Percentiles rank a stretch among this genome's conserved stretches.
phyloP scores from a whole-genome alignment of 2,329 filamentous ascomycete species.

The Cladosporium velox region DNA sequence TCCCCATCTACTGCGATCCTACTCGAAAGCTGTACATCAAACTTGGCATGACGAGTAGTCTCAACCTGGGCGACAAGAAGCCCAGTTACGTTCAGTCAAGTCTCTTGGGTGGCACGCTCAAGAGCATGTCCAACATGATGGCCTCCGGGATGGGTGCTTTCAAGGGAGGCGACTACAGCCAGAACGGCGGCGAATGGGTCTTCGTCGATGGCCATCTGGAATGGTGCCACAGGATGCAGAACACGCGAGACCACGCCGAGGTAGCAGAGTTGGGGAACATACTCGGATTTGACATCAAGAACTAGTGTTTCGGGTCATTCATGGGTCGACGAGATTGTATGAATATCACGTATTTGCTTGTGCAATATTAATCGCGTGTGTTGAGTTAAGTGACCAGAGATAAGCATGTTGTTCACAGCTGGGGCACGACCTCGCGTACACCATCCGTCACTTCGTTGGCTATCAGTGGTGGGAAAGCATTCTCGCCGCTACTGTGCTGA shows the following conservation, averaged over 20 bases:
- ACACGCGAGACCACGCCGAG: conserved; percentile 40
- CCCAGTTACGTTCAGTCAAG: conserved; percentile 34
- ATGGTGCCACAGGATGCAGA: conserved; percentile 41
- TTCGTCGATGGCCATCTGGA: conserved; percentile 36
- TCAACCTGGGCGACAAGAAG: conserved; percentile 30
- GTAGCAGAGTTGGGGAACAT: conserved; percentile 36
- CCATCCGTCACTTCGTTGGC: too few relatives aligned
- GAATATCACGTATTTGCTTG: background rate
- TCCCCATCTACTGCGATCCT: conserved; percentile 38
- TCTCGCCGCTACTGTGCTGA: background rate
- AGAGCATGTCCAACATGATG: conserved; percentile 31
- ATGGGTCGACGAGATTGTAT: conserved; percentile 8
- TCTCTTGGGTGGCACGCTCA: conserved; percentile 26
- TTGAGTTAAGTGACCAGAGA: background rate
- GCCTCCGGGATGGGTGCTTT: conserved; percentile 26
- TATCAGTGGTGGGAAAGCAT: too few relatives aligned
- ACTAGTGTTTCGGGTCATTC: conserved; percentile 14
- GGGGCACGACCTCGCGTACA: too few relatives aligned
- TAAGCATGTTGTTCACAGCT: background rate
- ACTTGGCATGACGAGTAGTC: conserved; percentile 35
- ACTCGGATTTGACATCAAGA: conserved; percentile 32
- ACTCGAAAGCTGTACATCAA: conserved; percentile 34
- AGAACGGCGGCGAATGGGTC: conserved; percentile 44
- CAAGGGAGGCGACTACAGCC: conserved; percentile 34
- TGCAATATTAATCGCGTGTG: background rate